Evolutionary conservation across 73 alveolate genomes (phyloP).

Genomic region (Uronychia setigera): DNA sequence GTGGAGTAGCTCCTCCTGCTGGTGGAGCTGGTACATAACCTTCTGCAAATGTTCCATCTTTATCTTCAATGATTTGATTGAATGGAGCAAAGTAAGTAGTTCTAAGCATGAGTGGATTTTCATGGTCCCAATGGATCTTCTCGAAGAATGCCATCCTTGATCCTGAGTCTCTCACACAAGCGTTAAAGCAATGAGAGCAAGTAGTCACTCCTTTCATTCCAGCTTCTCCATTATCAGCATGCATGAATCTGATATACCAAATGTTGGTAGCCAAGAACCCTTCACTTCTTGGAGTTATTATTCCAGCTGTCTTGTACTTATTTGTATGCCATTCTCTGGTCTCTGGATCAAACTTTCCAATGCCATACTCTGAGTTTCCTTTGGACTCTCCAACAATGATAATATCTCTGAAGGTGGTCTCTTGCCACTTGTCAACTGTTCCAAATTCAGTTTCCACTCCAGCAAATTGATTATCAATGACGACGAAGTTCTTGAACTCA

Average conservation of each 20-base stretch:
- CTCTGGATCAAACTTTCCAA: slow-evolving; percentile 10
- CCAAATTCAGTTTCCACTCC: no score
- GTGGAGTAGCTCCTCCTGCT: neutral
- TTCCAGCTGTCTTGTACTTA: slow-evolving; percentile 42
- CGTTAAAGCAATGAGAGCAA: slow-evolving; percentile 20
- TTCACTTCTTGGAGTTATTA: slow-evolving; percentile 73
- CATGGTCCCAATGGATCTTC: slow-evolving; percentile 13
- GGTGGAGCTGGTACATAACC: no score
- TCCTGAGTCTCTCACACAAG: slow-evolving; percentile 17
- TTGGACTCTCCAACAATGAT: slow-evolving; percentile 68
- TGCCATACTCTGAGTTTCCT: neutral
- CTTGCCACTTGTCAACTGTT: neutral
- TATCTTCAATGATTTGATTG: slow-evolving; percentile 21
- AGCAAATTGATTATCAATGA: slow-evolving; percentile 47
- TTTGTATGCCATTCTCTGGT: slow-evolving; percentile 19
- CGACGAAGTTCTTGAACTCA: slow-evolving; percentile 32
- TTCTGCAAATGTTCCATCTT: slow-evolving; percentile 20
- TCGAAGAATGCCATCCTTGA: slow-evolving; percentile 10
- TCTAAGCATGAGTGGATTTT: neutral
- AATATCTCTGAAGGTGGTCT: slow-evolving; percentile 37
- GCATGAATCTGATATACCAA: slow-evolving; percentile 54
- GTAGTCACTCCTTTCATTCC: neutral
- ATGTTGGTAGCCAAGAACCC: slow-evolving; percentile 48
- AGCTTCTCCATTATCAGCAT: no score
- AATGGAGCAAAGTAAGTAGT: slow-evolving; percentile 18